Evolutionary conservation across 140 eudicot species (phyloP).

Genomic region (Cichorium intybus): DNA sequence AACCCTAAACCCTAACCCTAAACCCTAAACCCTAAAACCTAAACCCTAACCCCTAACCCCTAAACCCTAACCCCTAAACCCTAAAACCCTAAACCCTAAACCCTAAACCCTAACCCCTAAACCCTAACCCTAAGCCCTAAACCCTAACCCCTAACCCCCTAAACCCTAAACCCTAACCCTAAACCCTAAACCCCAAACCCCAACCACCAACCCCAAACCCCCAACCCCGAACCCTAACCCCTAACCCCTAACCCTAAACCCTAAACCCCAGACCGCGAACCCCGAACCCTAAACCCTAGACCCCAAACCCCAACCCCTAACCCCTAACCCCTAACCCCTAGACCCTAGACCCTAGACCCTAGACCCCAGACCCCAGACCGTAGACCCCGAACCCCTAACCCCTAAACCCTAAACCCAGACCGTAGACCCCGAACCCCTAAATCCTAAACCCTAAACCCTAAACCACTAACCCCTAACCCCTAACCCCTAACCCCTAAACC

Average conservation of each 20-base stretch:
- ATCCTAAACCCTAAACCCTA: not conserved
- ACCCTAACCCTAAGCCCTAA: not conserved
- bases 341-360: not conserved
- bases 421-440: not conserved
- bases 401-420: too few species aligned
- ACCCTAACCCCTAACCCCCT: too few species aligned
- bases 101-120: not conserved
- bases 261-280: too few species aligned
- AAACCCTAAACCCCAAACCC: not conserved
- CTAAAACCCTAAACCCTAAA: constrained; percentile 7
- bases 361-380: not conserved
- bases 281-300: not conserved
- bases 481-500: too few species aligned
- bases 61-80: constrained; percentile 4
- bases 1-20: constrained; percentile 1
- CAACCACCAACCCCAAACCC: not conserved
- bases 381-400: too few species aligned
- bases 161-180: not conserved
- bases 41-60: not conserved
- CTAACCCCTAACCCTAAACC: too few species aligned
- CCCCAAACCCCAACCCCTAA: not conserved
- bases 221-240: too few species aligned
- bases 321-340: not conserved
- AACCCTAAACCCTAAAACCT: not conserved
- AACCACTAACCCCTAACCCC: not conserved